phyloP scores from a whole-genome alignment of 495 filamentous ascomycete species.

The Penicillium manginii region DNA sequence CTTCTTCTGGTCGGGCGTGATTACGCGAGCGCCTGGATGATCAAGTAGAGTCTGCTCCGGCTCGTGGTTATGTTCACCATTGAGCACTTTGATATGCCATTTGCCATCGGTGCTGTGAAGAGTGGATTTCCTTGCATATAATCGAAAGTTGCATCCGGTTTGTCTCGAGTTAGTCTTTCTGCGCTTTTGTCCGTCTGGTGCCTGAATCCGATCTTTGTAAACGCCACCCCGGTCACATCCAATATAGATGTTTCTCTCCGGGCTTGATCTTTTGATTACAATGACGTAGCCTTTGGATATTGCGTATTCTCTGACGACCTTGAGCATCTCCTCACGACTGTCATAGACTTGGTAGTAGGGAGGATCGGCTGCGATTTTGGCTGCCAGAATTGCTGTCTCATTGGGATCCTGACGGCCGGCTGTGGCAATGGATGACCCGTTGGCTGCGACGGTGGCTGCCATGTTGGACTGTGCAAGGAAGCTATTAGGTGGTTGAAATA shows the following conservation, averaged over 20 bases:
- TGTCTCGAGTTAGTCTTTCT: neutral
- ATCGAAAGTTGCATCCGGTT: neutral
- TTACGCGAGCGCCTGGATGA: neutral
- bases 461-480: too few species aligned
- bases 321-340: neutral
- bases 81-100: neutral
- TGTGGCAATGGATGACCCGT: neutral
- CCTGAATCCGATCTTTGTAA: neutral
- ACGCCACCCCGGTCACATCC: constrained; percentile 1
- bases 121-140: neutral
- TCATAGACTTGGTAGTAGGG: neutral
- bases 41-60: neutral
- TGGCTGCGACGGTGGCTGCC: neutral
- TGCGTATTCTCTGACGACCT: neutral
- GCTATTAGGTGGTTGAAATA: too few species aligned
- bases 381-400: neutral
- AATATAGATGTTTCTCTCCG: neutral
- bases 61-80: neutral
- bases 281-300: neutral
- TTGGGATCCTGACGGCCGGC: neutral
- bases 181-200: neutral
- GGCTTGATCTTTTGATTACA: neutral
- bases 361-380: neutral
- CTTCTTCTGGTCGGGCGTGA: neutral
- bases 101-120: neutral